Percentiles rank a stretch among this genome's conserved stretches.
phyloP scores from a whole-genome alignment of 129 eudicot species.

The sunflower (Helianthus annuus) region HanXRQr2.0-SUNRISE NC_035433.2:55866813-55867312 shows the following conservation, averaged over 20 bases:
- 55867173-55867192: background rate
- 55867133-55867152: background rate
- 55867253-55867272: background rate
- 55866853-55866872: too few relatives aligned
- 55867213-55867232: background rate
- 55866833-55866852: too few relatives aligned
- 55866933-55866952: constrained; percentile 15
- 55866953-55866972: constrained; percentile 10
- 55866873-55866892: too few relatives aligned
- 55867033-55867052: background rate
- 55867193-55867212: background rate
- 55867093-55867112: constrained; percentile 10
- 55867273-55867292: background rate
- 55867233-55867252: background rate
- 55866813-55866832: too few relatives aligned
- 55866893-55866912: constrained; percentile 19
- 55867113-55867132: background rate
- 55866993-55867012: background rate
- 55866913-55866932: constrained; percentile 21
- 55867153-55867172: background rate
- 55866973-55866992: background rate
- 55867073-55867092: background rate
- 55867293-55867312: background rate
- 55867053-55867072: background rate
- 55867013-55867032: background rate